Base-by-base conservation (phyloP, 345 rosid genomes). In the Acer campestre region DNA sequence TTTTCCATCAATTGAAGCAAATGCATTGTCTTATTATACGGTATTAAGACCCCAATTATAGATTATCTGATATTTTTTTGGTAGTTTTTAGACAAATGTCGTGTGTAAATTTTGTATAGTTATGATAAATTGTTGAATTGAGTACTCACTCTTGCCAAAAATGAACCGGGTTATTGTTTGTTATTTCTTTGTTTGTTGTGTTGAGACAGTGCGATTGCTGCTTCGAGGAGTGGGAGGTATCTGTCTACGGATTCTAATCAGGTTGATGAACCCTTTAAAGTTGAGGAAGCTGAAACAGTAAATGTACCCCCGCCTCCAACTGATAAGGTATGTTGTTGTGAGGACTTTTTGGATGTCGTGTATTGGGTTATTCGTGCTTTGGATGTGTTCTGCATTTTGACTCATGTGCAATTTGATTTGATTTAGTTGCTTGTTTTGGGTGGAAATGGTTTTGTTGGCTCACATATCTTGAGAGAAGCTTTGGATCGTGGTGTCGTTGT, bases 401-500 rank as follows among this genome's bases (percentile, higher is more conserved):
- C 62, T 77, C 79, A 59, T 68, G 1, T 61, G 27, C 14, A 8
- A 55, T 63, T 82, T 22, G 13, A 49, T 67, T 82, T n/a, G 16
- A 79, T 53, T 84, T 85, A 97, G 99, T 81, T 94, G 79, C 98
- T 97, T 83, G 98, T 97, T 46, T 83, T 97, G 75, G 99, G 99
- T 71, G 99, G 99, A 74, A 97, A 87, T 89, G 99, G 98, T 64
- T 97, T 94, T 89, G 98, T 97, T 78, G 99, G 99, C 77, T 91
- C 98, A 44, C 92, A 92, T 78, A 75, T 97, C 2, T 91, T 95
- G 85, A 91, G 80, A 86, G 98, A 94, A 90, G 99, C 98, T 80
- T 73, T 94, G 49, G 83, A 89, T 63, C 91, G 92, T 44, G 98
- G 97, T 58, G 64, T 93, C 59, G 42, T 88, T 62, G 94, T 94